Evolutionary conservation across 2,329 filamentous ascomycete genomes (phyloP).

Genomic region (Lasiodiplodia gonubiensis): DNA sequence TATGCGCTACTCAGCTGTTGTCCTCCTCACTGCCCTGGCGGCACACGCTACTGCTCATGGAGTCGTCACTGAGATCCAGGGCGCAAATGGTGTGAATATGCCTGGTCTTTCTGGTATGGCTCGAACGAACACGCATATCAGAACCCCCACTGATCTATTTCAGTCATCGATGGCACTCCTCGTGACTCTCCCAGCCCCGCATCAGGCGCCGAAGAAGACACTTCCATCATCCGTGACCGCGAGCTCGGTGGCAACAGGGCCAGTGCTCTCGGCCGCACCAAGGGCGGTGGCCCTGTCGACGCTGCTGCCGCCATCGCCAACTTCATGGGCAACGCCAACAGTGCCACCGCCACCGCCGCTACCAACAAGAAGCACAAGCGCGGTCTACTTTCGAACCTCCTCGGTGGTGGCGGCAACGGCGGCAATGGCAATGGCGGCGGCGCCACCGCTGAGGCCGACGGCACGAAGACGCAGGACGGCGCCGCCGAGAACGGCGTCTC

Average conservation of each 20-base stretch:
- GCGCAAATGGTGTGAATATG: conserved; percentile 68
- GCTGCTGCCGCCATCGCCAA: conserved; percentile 61
- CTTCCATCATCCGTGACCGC: conserved; percentile 68
- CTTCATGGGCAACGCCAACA: conserved; percentile 60
- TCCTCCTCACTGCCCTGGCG: conserved; percentile 52
- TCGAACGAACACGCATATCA: background rate
- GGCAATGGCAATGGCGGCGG: conserved; percentile 35
- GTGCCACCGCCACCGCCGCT: background rate
- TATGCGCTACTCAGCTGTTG: conserved; percentile 56
- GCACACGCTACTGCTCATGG: conserved; percentile 63
- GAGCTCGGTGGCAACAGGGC: conserved; percentile 63
- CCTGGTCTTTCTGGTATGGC: conserved; percentile 61
- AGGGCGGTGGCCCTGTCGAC: conserved; percentile 64
- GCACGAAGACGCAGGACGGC: conserved; percentile 55
- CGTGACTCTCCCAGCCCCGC: conserved; percentile 67
- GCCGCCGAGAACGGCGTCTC: conserved; percentile 61
- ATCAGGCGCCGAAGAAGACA: conserved; percentile 72
- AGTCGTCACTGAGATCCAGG: conserved; percentile 61
- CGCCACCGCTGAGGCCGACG: conserved; percentile 43
- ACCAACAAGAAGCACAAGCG: conserved; percentile 44
- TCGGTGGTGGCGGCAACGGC: conserved; percentile 41
- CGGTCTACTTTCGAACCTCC: conserved; percentile 41
- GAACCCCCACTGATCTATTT: conserved; percentile 30
- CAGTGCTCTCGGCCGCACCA: conserved; percentile 67
- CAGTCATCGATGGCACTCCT: conserved; percentile 69